Base-by-base conservation (phyloP, 768 basidiomycete genomes). In the Calocera viscosa region DNA sequence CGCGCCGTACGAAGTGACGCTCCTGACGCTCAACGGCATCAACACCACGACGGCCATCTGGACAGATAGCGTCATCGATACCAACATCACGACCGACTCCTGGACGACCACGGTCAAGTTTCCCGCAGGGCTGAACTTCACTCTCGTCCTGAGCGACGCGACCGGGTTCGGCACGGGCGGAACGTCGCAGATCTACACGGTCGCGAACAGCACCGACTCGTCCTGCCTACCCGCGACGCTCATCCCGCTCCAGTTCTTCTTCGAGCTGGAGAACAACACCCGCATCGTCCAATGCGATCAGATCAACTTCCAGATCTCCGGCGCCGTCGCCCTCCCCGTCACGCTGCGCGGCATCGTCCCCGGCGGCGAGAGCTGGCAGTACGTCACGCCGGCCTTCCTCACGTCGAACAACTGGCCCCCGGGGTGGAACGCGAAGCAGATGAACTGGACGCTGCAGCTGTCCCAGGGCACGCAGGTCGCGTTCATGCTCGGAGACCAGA, bases 11-110 rank as follows among this genome's bases (percentile, higher is more conserved):
- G 79, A 78, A 39, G 77, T 86, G 64, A 78, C 90, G 24, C 76
- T 91, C 64, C 77, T 90, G 39, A 90, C 90, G 0, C 82, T 80
- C 72, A 89, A 89, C 14, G 65, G 81, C 2, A 84, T 85, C 69
- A 83, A 81, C 67, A 76, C 30, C 16, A 60, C 30, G 2, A 60
- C 53, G 14, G 53, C 14, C 53, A 5, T 32, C 30, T 60, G 53
- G 53, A 60, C 53, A 34, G 90, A 92, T 32, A 81, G 72, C 43
- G 85, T 89, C 60, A 73, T 85, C 64, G 82, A 82, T 16, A 26
- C 24, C 14, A 73, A 80, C 2, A 90, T 90, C 72, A 68, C 75
- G 30, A 71, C 74, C 28, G 73, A 75, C 5, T 66, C 76, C 22
- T 77, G 73, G 1, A 76, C 78, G 26, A 70, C 83, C 32, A 78